Evolutionary conservation across 768 basidiomycete species (phyloP).

Genomic region (Hebeloma cylindrosporum): DNA sequence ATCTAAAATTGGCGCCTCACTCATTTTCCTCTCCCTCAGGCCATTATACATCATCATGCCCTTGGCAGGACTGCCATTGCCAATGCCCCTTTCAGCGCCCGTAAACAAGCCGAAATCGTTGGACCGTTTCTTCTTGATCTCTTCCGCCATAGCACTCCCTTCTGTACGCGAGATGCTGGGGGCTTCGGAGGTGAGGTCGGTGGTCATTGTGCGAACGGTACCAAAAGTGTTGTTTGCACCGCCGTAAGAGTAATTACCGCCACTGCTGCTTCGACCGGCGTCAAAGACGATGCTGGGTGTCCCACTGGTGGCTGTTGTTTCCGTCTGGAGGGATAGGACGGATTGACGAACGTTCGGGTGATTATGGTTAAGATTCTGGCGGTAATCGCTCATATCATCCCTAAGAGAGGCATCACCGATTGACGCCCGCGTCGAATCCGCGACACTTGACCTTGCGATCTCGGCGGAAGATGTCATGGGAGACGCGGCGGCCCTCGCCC

Average conservation of each 20-base stretch:
- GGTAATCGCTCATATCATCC: not conserved
- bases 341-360: conserved; percentile 52
- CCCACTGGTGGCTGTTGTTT: conserved; percentile 22
- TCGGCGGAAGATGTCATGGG: not conserved
- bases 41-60: conserved; percentile 20
- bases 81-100: conserved; percentile 13
- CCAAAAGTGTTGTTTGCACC: conserved; percentile 62
- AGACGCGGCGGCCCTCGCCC: conserved; percentile 18
- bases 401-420: conserved; percentile 37
- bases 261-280: too few species aligned
- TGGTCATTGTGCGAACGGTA: conserved; percentile 80
- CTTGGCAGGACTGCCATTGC: conserved; percentile 11
- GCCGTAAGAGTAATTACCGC: conserved; percentile 1
- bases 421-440: conserved; percentile 35
- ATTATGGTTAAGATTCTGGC: not conserved
- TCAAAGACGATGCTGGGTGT: too few species aligned
- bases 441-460: conserved; percentile 15
- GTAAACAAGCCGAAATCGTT: too few species aligned
- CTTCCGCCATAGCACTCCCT: conserved; percentile 56
- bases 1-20: conserved; percentile 62
- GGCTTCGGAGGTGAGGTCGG: conserved; percentile 75
- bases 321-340: conserved; percentile 57
- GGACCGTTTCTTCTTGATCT: conserved; percentile 21
- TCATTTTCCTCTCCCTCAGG: conserved; percentile 61
- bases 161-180: conserved; percentile 75